phyloP scores from a whole-genome alignment of 2,329 filamentous ascomycete genomes.

The Clonostachys rhizophaga region DNA sequence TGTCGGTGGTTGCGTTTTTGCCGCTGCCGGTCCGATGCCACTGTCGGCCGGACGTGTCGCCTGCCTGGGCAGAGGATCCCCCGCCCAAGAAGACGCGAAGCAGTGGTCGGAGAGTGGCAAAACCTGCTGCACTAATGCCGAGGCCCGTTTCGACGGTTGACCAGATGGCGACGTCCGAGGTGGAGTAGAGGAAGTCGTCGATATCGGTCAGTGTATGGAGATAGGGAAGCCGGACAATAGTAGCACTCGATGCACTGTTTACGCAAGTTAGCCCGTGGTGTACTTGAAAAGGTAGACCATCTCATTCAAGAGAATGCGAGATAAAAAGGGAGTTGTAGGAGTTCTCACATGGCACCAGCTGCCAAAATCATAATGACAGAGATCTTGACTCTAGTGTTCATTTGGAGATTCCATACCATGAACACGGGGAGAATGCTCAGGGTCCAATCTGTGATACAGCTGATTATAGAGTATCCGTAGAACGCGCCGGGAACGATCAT shows the following conservation, averaged over 20 bases:
- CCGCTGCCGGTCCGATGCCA: slow-evolving; percentile 11
- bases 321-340: too few species aligned
- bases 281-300: too few species aligned
- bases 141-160: slow-evolving; percentile 37
- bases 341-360: slow-evolving; percentile 27
- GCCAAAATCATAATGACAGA: slow-evolving; percentile 22
- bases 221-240: slow-evolving; percentile 36
- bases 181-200: slow-evolving; percentile 35
- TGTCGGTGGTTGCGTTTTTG: slow-evolving; percentile 2
- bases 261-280: neutral
- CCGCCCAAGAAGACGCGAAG: slow-evolving; percentile 11
- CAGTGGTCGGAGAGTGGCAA: slow-evolving; percentile 33
- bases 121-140: slow-evolving; percentile 29
- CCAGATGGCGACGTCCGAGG: slow-evolving; percentile 37
- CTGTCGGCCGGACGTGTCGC: slow-evolving; percentile 9
- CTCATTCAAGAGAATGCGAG: neutral
- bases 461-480: slow-evolving; percentile 30
- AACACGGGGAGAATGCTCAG: slow-evolving; percentile 31
- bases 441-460: slow-evolving; percentile 31
- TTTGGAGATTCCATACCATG: slow-evolving; percentile 31
- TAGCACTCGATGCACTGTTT: slow-evolving; percentile 30
- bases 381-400: slow-evolving; percentile 29
- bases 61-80: slow-evolving; percentile 6
- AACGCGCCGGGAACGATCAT: slow-evolving; percentile 18
- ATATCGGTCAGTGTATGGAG: slow-evolving; percentile 25